phyloP scores from a whole-genome alignment of 2,329 filamentous ascomycete genomes.

The Diplocarpon mali region DNA sequence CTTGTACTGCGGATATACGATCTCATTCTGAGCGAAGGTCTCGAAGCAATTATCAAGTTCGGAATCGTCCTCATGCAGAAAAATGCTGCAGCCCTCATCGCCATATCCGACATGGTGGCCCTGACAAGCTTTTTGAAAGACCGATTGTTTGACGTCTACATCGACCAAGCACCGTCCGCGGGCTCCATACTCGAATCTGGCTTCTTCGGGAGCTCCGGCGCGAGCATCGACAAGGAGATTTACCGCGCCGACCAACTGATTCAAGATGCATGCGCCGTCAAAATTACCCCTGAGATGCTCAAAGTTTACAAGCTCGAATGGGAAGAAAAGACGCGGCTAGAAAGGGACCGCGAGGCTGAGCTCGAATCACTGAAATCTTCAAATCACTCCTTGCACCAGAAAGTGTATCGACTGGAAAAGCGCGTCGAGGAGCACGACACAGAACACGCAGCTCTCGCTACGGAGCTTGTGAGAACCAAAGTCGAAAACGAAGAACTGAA shows the following conservation, averaged over 20 bases:
- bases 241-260: conserved; percentile 92
- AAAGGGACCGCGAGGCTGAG: conserved; percentile 75
- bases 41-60: conserved; percentile 89
- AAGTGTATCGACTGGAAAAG: conserved; percentile 78
- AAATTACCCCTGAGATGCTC: conserved; percentile 73
- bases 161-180: conserved; percentile 86
- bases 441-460: conserved; percentile 84
- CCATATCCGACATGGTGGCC: conserved; percentile 82
- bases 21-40: conserved; percentile 82
- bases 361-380: conserved; percentile 59
- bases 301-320: conserved; percentile 75
- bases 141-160: conserved; percentile 90
- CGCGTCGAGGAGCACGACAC: conserved; percentile 78
- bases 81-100: conserved; percentile 67
- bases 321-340: conserved; percentile 78
- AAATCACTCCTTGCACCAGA: conserved; percentile 57
- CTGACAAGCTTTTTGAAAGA: conserved; percentile 89
- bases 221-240: conserved; percentile 85
- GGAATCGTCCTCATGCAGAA: conserved; percentile 94
- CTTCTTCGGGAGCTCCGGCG: conserved; percentile 88
- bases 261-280: conserved; percentile 80
- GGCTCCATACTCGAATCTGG: conserved; percentile 89
- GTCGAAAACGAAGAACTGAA: conserved; percentile 84
- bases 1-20: conserved; percentile 95
- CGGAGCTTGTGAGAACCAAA: conserved; percentile 82